phyloP scores from a whole-genome alignment of 164 flowering plant species.

The Stephania cephalantha region DNA sequence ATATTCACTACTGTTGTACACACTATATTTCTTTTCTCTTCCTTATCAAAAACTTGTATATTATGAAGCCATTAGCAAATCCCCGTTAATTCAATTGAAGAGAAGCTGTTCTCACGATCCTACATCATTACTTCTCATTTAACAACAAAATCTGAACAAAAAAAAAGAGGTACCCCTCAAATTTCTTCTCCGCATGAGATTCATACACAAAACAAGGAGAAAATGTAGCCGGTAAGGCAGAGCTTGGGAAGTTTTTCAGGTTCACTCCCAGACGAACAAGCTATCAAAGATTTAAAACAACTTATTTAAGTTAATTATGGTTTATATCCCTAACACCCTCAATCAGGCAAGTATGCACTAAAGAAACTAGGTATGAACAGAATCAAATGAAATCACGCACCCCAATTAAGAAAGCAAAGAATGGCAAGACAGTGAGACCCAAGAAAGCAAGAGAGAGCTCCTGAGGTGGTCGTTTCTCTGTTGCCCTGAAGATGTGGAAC shows the following conservation, averaged over 20 bases:
- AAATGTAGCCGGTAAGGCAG: conserved; percentile 59
- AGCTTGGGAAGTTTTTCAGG: conserved; percentile 72
- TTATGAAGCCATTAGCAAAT: too few relatives aligned
- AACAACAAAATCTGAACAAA: too few relatives aligned
- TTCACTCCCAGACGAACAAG: conserved; percentile 64
- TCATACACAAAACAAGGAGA: too few relatives aligned
- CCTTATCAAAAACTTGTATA: too few relatives aligned
- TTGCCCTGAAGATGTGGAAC: conserved; percentile 74
- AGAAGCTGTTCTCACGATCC: too few relatives aligned
- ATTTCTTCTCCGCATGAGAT: too few relatives aligned
- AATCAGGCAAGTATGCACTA: not conserved
- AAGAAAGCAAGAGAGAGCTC: conserved; percentile 81
- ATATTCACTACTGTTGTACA: too few relatives aligned
- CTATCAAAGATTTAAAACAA: conserved; percentile 29
- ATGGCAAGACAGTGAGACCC: conserved; percentile 67
- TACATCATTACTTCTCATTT: too few relatives aligned
- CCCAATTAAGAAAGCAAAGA: conserved; percentile 77
- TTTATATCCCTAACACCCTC: not conserved
- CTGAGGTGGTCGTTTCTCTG: conserved; percentile 78
- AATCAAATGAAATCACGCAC: conserved; percentile 33
- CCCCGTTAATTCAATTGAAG: too few relatives aligned
- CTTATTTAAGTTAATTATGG: not conserved
- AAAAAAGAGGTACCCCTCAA: too few relatives aligned
- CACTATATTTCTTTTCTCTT: too few relatives aligned
- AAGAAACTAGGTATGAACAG: not conserved